Evolutionary conservation across 2,329 filamentous ascomycete species (phyloP), one percentile per base, ranked within the genome.

Genomic region (Hypoxylon sp.): DNA sequence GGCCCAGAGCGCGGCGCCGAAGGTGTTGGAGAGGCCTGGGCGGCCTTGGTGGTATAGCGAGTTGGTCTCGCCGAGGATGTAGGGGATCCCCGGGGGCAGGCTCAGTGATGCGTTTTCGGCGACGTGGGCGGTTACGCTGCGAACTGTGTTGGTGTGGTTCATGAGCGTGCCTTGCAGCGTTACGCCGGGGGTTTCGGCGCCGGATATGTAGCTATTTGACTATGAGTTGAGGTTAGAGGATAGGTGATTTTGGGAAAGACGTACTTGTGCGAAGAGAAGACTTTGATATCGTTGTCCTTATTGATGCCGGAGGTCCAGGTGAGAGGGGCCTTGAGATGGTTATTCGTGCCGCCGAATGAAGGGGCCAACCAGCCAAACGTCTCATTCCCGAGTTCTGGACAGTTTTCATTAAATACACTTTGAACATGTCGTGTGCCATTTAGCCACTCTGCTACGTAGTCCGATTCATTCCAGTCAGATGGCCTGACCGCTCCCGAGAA

Each of bases 1-100:
- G 23, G 82, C 86, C 89, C 88, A 91, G 17, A 91, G 85, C 9
- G 88, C 87, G 9, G 88, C 89, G 36, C 89, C 89, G 75, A 91
- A 91, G 0, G 86, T 82, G 78, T 91, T 89, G 41, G 87, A 89
- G 17, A 91, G 80, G 0, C 88, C 88, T 0, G 88, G 86, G 5
- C 82, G 82, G 60, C 88, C 89, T 78, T 90, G 81, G 75, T 87
- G 86, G 77, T 86, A 90, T 9, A 91, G 82, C 6, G 85, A 88
- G 77, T 91, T 91, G 53, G 84, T 83, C 79, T 91, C 87, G 66
- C 87, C 87, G 1, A 90, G 80, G 67, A 89, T 86, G 68, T 86
- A 86, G 0, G 86, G 85, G 2, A 85, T 80, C 1, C 72, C 72
- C 0, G 77, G 74, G 9, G 76, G 69, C 28, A 89, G 82, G 11